Evolutionary conservation across 2,329 filamentous ascomycete genomes (phyloP).

Genomic region (Penicillium polonicum): DNA sequence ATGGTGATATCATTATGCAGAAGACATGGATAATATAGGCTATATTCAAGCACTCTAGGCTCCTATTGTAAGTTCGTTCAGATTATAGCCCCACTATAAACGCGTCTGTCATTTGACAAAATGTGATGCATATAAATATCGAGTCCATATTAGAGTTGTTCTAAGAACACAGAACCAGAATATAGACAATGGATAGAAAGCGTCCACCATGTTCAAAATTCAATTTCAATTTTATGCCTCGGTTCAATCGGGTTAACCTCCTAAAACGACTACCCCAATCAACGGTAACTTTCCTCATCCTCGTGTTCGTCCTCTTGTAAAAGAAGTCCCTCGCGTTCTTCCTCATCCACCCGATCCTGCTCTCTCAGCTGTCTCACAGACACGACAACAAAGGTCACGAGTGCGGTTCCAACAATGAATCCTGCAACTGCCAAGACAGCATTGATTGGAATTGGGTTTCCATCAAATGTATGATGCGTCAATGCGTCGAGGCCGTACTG

Average conservation of each 20-base stretch:
- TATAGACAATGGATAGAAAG: not conserved
- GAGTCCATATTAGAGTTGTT: not conserved
- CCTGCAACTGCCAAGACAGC: constrained; percentile 63
- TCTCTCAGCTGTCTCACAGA: constrained; percentile 19
- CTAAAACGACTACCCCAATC: not conserved
- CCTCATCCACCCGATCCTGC: constrained; percentile 17
- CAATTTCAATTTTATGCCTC: not conserved
- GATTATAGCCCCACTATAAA: not conserved
- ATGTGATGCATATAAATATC: not conserved
- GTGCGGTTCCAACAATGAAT: constrained; percentile 60
- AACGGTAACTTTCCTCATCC: not conserved
- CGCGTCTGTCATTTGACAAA: not conserved
- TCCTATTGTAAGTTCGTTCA: not conserved
- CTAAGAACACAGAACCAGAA: no score
- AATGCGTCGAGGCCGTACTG: constrained; percentile 77
- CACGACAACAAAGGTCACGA: constrained; percentile 64
- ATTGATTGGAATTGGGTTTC: constrained; percentile 77
- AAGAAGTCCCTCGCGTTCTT: constrained; percentile 29
- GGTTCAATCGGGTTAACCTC: not conserved
- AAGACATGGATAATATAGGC: not conserved
- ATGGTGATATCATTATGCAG: not conserved
- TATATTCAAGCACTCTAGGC: not conserved
- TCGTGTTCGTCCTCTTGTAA: constrained; percentile 15
- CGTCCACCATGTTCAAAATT: not conserved
- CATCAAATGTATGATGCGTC: constrained; percentile 68